Base-by-base conservation (phyloP, 176 grass and related monocot genomes). In the Zoysia japonica region DNA sequence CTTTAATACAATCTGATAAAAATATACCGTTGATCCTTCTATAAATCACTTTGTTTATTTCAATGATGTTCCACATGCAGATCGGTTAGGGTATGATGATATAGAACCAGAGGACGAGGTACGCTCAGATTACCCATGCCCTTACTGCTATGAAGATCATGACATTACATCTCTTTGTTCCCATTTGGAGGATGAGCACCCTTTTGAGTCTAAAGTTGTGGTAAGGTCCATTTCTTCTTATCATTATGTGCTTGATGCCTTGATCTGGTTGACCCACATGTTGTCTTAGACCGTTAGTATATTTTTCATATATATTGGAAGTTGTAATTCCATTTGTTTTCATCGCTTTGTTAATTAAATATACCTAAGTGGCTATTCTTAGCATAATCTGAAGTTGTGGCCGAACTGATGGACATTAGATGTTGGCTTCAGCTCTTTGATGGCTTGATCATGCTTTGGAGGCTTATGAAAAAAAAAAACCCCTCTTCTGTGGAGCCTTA, bases 71-170 rank as follows among this genome's bases (percentile, higher is more conserved):
- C 42, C 65, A 13, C 1, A 55, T 65, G 42, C 55, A 90, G 93
- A 92, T 83, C 78, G 79, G 41, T 82, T 76, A 65, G 87, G 85
- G 11, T 78, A 88, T 69, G 89, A 92, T 72, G 93, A 92, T 67
- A 74, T 92, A 41, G 89, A 96, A 80, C 74, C 76, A 74, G 93
- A 92, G 15, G 87, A 94, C 7, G 92, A 96, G 71, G 74, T 78
- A 35, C 82, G 68, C 20, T 83, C 85, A 3, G 89, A 96, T 42
- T 88, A 84, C 54, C 70, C 85, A 45, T 96, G 93, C 79, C 93
- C 93, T 42, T 92, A 96, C 76, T 96, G 93, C 82, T 96, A 90
- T 53, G 93, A 92, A 79, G 93, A 92, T 87, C 87, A 90, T 7
- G 82, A 92, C 20, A 85, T 86, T 80, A 80, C 85, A 66, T 90